phyloP scores from a whole-genome alignment of 768 basidiomycete species.

The Suillus weaverae region DNA sequence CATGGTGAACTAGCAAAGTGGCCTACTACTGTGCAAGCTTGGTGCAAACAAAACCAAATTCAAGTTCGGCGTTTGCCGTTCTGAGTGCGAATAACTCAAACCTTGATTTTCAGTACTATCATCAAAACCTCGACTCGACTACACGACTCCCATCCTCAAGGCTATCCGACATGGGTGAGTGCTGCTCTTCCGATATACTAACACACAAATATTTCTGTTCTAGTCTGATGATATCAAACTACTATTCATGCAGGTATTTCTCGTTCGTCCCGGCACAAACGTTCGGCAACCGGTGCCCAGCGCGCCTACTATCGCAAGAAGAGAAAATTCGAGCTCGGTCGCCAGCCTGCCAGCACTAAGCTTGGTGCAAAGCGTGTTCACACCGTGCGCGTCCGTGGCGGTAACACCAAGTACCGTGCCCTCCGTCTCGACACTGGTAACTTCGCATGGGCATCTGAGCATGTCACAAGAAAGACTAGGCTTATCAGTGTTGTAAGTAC shows the following conservation, averaged over 20 bases:
- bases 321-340: slow-evolving; percentile 99
- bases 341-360: slow-evolving; percentile 97
- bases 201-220: slow-evolving; percentile 8
- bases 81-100: slow-evolving; percentile 34
- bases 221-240: slow-evolving; percentile 9
- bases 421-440: slow-evolving; percentile 96
- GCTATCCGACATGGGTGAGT: slow-evolving; percentile 76
- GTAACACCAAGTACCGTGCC: slow-evolving; percentile 93
- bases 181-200: slow-evolving; percentile 26
- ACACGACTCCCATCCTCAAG: slow-evolving; percentile 61
- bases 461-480: slow-evolving; percentile 92
- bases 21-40: not conserved
- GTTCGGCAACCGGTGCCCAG: slow-evolving; percentile 89
- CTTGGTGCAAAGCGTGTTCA: slow-evolving; percentile 95
- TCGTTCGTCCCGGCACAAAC: slow-evolving; percentile 96
- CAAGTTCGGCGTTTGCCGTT: slow-evolving; percentile 19
- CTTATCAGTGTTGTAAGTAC: slow-evolving; percentile 89
- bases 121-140: slow-evolving; percentile 50
- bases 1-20: not conserved
- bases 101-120: slow-evolving; percentile 46
- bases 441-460: slow-evolving; percentile 98
- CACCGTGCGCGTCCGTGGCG: slow-evolving; percentile 92
- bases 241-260: slow-evolving; percentile 75
- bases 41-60: slow-evolving; percentile 21
- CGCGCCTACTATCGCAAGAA: slow-evolving; percentile 98